Evolutionary conservation across 345 rosid genomes (phyloP), one percentile per base, ranked within the genome.

Genomic region (Linum tenue): DNA sequence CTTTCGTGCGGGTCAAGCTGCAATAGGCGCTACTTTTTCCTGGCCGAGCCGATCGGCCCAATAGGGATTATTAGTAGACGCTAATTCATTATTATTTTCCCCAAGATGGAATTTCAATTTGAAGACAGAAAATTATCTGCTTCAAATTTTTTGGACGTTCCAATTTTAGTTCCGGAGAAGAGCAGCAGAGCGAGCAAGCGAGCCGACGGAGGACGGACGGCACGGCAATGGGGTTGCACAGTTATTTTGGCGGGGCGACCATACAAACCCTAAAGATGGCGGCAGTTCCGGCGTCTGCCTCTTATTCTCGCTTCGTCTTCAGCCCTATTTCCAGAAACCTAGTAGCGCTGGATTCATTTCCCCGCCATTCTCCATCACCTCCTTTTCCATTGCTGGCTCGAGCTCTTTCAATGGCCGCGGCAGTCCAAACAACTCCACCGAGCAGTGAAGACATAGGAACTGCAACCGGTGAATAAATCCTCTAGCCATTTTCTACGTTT

Each of bases 261-360:
- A 59, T 82, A n/a, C 83, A 77, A 57, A 79, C 84, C 70, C 35
- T 83, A 51, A 85, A 69, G 71, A 70, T 80, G 55, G 87, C 82
- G 8, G 70, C 78, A 0, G 55, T 80, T 65, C 83, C 87, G 36
- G 31, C 31, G 31, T 41, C 81, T 37, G 31, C 31, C 31, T 77
- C 31, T 22, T 22, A 75, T 44, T 69, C 81, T 12, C 78, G 83
- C 38, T 72, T 80, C 73, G 64, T 81, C 59, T 77, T 76, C 75
- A 69, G 70, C 5, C 75, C 80, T 60, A 9, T 73, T 57, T 65
- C 78, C 66, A 74, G 73, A 70, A 71, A 72, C 60, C 74, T 68
- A 48, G 43, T 22, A 22, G 31, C 68, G 67, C 66, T 79, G 42
- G 15, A 51, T 65, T 70, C 57, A 36, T 17, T 79, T 73, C 70